Evolutionary conservation across 169 alveolate genomes (phyloP), one percentile per base, ranked within the genome.

Genomic region (Eimeria tenella): DNA sequence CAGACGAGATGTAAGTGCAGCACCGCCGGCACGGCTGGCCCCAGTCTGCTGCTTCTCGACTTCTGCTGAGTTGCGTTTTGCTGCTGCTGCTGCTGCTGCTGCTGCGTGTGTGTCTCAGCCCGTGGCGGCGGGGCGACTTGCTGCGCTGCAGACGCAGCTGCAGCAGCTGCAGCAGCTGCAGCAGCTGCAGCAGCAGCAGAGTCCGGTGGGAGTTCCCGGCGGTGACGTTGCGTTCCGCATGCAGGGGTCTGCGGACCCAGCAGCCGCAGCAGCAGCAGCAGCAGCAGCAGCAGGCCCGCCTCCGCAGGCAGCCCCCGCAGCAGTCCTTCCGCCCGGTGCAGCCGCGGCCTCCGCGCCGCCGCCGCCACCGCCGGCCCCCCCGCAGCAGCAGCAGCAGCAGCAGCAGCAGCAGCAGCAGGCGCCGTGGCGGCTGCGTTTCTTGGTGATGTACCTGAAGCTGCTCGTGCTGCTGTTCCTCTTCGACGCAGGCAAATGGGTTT

Each of bases 401-500:
- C 79, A 68, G 42, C 79, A 15, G 31, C 50, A 68, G 79, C 53
- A 74, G 86, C 31, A 70, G 81, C 91, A 63, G 60, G 49, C 65
- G 25, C 52, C 73, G 5, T 19, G 52, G 89, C 89, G 56, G 71
- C 70, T n/a, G 21, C 90, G 77, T 9, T 82, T 21, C 68, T 50
- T 86, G 42, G 93, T 73, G 10, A 42, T 86, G 81, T 65, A 60
- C 21, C 62, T 86, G 65, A 62, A 65, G 83, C 62, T 86, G 50
- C 68, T 86, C n/a, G 82, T 86, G n/a, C 68, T 86, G 65, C 82
- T 86, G 60, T 86, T 86, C 23, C 68, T 86, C 10, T 86, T 86
- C 70, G 93, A 86, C 70, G 93, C 93, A 9, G 93, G 93, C 63
- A 62, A 63, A 21, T 73, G 71, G 55, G 93, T 86, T 10, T 86